Conservation (phyloP, 1,284 basidiomycete genomes). For the Caloboletus firmus region DNA sequence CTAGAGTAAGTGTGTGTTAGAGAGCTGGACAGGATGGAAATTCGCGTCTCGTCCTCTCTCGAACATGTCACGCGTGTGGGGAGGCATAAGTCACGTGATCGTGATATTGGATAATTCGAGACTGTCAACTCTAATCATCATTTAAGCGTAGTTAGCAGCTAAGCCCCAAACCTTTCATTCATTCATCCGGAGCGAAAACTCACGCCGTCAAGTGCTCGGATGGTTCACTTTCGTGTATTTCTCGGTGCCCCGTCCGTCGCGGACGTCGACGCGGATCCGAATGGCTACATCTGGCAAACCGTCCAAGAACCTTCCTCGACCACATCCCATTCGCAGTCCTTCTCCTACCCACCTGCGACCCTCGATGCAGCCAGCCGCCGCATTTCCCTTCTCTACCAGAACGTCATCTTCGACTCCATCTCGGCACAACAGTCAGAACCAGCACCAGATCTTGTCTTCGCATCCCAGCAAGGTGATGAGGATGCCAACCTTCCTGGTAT, state of each 20-base stretch:
- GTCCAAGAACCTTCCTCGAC: slow-evolving; percentile 17
- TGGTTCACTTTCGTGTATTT: slow-evolving; percentile 42
- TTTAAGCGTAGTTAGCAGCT: no score
- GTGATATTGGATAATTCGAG: slow-evolving; percentile 12
- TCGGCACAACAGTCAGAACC: slow-evolving; percentile 37
- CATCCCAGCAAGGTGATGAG: slow-evolving; percentile 8
- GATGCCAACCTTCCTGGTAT: slow-evolving; percentile 11
- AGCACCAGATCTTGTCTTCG: slow-evolving; percentile 17
- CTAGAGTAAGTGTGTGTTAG: background rate
- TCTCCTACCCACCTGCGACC: slow-evolving; percentile 46
- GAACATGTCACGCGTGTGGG: slow-evolving; percentile 28
- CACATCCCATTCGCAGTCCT: slow-evolving; percentile 5
- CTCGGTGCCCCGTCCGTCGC: slow-evolving; percentile 46
- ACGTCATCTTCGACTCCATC: slow-evolving; percentile 58
- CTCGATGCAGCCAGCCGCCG: slow-evolving; percentile 60
- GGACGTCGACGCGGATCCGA: slow-evolving; percentile 31
- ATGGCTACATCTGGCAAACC: slow-evolving; percentile 43
- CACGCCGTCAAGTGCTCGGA: no score
- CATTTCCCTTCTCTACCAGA: slow-evolving; percentile 65
- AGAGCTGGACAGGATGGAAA: slow-evolving; percentile 26
- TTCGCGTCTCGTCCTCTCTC: slow-evolving; percentile 5
- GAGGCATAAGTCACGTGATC: slow-evolving; percentile 28
- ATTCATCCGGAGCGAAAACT: no score
- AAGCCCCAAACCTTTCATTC: no score
- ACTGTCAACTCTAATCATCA: no score